Base-by-base conservation (phyloP, 1,284 basidiomycete genomes). In the Bjerkandera adusta region DNA sequence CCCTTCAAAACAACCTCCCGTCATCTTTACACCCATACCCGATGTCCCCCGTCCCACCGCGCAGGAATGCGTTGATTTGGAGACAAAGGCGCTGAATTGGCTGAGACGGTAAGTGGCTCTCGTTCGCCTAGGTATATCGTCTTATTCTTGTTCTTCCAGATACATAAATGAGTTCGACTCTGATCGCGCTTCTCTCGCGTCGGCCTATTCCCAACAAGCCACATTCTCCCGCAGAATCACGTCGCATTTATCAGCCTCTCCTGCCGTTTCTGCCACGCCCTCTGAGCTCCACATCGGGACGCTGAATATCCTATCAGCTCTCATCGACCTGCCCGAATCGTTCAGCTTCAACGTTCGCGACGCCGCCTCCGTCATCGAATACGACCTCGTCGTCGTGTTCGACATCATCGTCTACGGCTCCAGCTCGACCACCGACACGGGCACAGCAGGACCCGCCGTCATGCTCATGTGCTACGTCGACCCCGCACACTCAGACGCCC, bases 151-250 rank as follows among this genome's bases (percentile, higher is more conserved):
- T 27, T 26, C 20, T 7, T 21, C 29, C 50, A 63, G 61, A 8
- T 63, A 57, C 45, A 48, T 62, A 24, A 10, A 25, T n/a, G 30
- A 43, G 3, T 63, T 58, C 47, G 47, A 54, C 30, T 12, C 20
- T 11, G 57, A 62, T 41, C 61, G 63, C 42, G 44, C 58, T 1
- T 37, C 47, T 18, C 55, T 64, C 5, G 57, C 56, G 1, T 47
- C 49, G 20, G 61, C 61, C 13, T 64, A 63, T 51, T 54, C 57
- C 0, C 57, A 43, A 22, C 16, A 43, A 13, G 63, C 60, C 1
- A 55, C 55, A 2, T 59, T 62, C 42, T 62, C 63, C 24, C 34
- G 55, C 16, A 56, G 37, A 1, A 16, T 18, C 13, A 16, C 40
- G 25, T 45, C 43, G 11, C 15, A 45, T 20, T 24, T 36, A 18